Evolutionary conservation across 140 eudicot species (phyloP).

Genomic region (Cichorium intybus): DNA sequence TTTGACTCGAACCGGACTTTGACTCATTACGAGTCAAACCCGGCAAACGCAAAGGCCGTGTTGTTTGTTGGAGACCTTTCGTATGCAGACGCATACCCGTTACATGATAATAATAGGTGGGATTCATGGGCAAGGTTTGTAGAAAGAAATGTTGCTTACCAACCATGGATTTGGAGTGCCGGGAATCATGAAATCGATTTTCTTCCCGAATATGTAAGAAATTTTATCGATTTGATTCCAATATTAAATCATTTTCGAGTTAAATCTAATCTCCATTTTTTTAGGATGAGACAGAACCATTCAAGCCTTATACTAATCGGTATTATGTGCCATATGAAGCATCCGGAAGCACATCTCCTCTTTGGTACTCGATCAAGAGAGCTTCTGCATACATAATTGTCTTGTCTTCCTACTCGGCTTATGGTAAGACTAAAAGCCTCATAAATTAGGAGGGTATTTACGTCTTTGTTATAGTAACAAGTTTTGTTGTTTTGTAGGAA

Average conservation of each 20-base stretch:
- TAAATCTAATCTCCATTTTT: background rate
- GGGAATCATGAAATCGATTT: constrained; percentile 92
- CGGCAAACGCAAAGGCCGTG: constrained; percentile 67
- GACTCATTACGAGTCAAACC: constrained; percentile 71
- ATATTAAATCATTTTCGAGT: background rate
- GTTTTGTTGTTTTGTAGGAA: constrained; percentile 40
- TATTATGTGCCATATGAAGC: constrained; percentile 59
- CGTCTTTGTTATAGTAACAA: background rate
- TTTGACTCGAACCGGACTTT: constrained; percentile 76
- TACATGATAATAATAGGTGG: constrained; percentile 85
- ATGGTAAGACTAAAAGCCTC: constrained; percentile 37
- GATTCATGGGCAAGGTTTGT: constrained; percentile 94
- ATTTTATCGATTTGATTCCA: background rate
- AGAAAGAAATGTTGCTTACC: constrained; percentile 82
- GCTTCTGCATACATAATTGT: constrained; percentile 92
- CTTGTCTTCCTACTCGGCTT: constrained; percentile 92
- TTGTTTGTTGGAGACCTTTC: constrained; percentile 89
- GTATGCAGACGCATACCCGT: constrained; percentile 73
- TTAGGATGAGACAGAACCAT: constrained; percentile 86
- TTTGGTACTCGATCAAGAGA: constrained; percentile 91
- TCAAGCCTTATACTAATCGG: constrained; percentile 77
- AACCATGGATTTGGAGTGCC: constrained; percentile 97
- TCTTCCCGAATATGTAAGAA: constrained; percentile 61
- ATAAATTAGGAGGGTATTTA: no score
- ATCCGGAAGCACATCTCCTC: constrained; percentile 74